phyloP scores from a whole-genome alignment of 2,329 filamentous ascomycete species.

The Camptophora hylomeconis region DNA sequence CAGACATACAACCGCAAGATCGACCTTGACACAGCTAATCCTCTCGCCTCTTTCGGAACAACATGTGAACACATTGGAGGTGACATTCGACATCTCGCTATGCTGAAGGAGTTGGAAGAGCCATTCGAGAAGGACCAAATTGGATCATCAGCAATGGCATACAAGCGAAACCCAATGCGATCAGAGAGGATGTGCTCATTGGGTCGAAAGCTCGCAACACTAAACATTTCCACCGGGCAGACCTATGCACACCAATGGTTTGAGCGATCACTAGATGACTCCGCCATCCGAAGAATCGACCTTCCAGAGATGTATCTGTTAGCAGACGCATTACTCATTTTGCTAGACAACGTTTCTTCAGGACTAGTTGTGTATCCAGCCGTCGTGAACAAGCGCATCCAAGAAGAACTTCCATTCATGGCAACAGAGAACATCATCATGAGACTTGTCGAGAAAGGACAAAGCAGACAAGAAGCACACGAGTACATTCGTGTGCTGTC shows the following conservation, averaged over 20 bases:
- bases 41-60: constrained; percentile 65
- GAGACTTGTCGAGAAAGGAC: constrained; percentile 58
- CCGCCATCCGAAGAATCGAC: constrained; percentile 34
- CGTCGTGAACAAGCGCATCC: constrained; percentile 53
- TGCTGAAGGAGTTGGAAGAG: constrained; percentile 74
- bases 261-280: constrained; percentile 51
- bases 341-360: constrained; percentile 53
- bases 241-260: constrained; percentile 65
- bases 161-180: constrained; percentile 48
- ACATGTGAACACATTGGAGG: constrained; percentile 62
- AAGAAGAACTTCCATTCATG: constrained; percentile 79
- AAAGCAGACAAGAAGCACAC: constrained; percentile 67
- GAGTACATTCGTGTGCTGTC: constrained; percentile 76
- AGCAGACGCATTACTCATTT: constrained; percentile 54
- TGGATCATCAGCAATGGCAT: constrained; percentile 53
- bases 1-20: constrained; percentile 74
- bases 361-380: constrained; percentile 70
- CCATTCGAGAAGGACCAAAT: constrained; percentile 72
- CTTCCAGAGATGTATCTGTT: constrained; percentile 56
- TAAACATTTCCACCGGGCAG: constrained; percentile 45
- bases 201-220: constrained; percentile 41
- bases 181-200: constrained; percentile 49
- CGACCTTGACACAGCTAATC: constrained; percentile 67
- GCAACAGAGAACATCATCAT: constrained; percentile 63
- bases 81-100: constrained; percentile 62